phyloP scores from a whole-genome alignment of 345 rosid genomes.

The Syzygium aromaticum region DNA sequence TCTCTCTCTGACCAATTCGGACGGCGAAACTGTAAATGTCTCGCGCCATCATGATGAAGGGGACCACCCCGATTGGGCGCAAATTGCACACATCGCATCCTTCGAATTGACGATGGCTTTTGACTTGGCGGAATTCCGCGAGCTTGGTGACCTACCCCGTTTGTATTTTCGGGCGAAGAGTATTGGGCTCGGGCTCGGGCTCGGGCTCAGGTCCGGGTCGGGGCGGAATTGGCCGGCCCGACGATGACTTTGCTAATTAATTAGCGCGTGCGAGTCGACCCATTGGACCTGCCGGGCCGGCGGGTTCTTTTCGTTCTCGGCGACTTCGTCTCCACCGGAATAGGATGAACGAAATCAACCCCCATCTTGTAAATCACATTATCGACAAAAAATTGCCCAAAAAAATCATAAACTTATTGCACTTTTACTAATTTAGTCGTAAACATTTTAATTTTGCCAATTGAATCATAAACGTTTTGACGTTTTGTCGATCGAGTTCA shows the following conservation, averaged over 20 bases:
- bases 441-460: not conserved
- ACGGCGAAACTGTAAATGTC: not conserved
- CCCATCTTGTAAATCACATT: not conserved
- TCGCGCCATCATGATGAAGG: not conserved
- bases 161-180: not conserved
- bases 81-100: not conserved
- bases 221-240: not conserved
- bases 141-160: not conserved
- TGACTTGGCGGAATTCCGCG: not conserved
- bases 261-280: not conserved
- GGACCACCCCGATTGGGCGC: not conserved
- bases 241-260: not conserved
- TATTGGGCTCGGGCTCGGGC: not conserved
- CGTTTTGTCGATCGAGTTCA: fast-evolving
- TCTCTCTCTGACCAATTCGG: not conserved
- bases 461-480: not conserved
- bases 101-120: not conserved
- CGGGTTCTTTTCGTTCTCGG: not conserved
- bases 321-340: not conserved
- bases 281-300: not conserved
- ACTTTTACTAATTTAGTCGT: not conserved
- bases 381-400: not conserved
- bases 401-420: not conserved
- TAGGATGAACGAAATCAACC: not conserved
- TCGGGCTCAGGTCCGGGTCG: too few relatives aligned